Conservation (phyloP, 2,329 filamentous ascomycete genomes). For the Aspergillus sergii region DNA sequence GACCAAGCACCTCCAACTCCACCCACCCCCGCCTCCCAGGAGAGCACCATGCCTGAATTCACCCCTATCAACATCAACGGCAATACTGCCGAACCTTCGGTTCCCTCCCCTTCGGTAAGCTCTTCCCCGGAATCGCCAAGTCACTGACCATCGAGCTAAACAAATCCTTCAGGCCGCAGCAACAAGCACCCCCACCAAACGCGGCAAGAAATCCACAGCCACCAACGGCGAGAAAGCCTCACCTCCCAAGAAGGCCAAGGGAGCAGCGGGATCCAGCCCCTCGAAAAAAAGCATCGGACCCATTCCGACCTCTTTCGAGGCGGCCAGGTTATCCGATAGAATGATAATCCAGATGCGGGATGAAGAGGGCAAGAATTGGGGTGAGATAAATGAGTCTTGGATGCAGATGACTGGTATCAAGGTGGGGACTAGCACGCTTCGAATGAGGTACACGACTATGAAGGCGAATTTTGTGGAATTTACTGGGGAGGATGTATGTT, state of each 20-base stretch:
- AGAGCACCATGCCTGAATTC: background rate
- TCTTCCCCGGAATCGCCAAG: background rate
- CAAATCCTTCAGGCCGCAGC: background rate
- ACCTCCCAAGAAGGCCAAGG: constrained; percentile 20
- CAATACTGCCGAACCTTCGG: background rate
- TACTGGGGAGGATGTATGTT: constrained; percentile 38
- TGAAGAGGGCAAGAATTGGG: constrained; percentile 26
- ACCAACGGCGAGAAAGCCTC: constrained; percentile 5
- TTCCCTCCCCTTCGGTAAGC: background rate
- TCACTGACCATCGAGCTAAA: background rate
- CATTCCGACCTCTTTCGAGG: constrained; percentile 27
- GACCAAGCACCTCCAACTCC: background rate
- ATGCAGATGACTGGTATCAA: constrained; percentile 31
- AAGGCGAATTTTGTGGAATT: constrained; percentile 44
- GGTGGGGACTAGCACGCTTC: constrained; percentile 38
- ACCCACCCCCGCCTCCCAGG: background rate
- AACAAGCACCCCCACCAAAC: constrained; percentile 23
- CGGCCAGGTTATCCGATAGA: constrained; percentile 23
- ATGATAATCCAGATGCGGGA: constrained; percentile 35
- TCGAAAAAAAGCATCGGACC: constrained; percentile 14
- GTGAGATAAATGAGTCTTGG: constrained; percentile 30
- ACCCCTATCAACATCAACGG: background rate
- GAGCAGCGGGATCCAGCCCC: background rate
- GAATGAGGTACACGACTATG: constrained; percentile 41
- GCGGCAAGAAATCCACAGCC: constrained; percentile 21